Evolutionary conservation across 345 rosid genomes (phyloP), one percentile per base, ranked within the genome.

Genomic region (Nasturtium officinale): DNA sequence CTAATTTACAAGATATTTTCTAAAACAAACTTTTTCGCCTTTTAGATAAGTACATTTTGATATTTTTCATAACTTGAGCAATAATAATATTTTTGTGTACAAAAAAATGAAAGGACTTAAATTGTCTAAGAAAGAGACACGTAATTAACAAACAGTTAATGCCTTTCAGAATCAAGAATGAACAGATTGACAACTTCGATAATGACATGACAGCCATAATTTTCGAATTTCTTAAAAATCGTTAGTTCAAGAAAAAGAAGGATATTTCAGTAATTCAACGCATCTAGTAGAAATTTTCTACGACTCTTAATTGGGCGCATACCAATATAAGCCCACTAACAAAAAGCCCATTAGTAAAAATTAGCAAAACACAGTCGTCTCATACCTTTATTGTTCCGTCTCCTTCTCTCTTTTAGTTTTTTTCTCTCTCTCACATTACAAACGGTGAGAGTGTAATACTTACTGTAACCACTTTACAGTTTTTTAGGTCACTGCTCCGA

Each of bases 401-500:
- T 56, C 64, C 25, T 29, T 50, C 38, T 23, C 79, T 69, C 70
- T 60, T 25, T 57, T 28, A 12, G 23, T 57, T 4, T 30, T 26
- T 73, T 29, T 50, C 38, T 23, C 79, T 69, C 70, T 60, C 74
- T 29, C 76, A 38, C 76, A 42, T 51, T 67, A 52, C 69, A 65
- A 46, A 55, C 71, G 63, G 75, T 69, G 79, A 57, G 79, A 45
- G 55, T 57, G 71, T 16, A 53, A 15, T 77, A 57, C 61, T 64
- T 35, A 57, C 76, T 69, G 66, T 69, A 55, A 77, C 80, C 47
- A 65, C 76, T 64, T 70, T 70, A 63, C 21, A 9, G 10, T 35
- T 30, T 62, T 62, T 76, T 56, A 70, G 72, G 76, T 58, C 72
- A 77, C 61, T 63, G 12, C 47, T 70, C 76, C 67, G 67, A 28